Conservation (phyloP, 1,284 basidiomycete species). For the Tilletia horrida region DNA sequence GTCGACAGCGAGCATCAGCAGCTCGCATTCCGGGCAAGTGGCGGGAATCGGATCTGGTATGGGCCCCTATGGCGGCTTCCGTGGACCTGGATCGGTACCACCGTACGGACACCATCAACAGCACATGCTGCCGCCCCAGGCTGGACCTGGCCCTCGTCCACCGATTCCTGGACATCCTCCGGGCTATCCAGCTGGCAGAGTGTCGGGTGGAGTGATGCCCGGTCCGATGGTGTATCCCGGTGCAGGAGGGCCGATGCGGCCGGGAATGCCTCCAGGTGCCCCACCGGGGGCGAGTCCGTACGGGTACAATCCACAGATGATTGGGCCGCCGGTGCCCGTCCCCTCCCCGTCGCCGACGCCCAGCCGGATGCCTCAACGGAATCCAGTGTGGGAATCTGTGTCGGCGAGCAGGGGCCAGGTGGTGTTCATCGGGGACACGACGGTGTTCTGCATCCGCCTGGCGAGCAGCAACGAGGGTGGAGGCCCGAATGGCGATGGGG, state of each 20-base stretch:
- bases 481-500: neutral
- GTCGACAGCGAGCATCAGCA: neutral
- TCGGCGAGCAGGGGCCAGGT: conserved; percentile 49
- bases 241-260: conserved; percentile 18
- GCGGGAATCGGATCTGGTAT: neutral
- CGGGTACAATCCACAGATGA: conserved; percentile 30
- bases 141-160: neutral
- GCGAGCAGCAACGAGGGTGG: conserved; percentile 5
- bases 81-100: neutral
- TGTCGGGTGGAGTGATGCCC: neutral
- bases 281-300: conserved; percentile 32
- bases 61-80: conserved; percentile 10
- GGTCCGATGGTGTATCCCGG: neutral
- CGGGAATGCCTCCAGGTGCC: conserved; percentile 24
- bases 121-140: conserved; percentile 2
- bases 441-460: conserved; percentile 45
- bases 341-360: conserved; percentile 19
- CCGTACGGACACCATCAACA: neutral
- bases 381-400: conserved; percentile 49
- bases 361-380: conserved; percentile 27
- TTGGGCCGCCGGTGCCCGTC: conserved; percentile 27
- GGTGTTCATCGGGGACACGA: conserved; percentile 46
- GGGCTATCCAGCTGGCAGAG: neutral
- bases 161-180: neutral
- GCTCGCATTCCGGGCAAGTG: neutral